These are phyloP conservation scores for Aspergillus unguis DNA, from an alignment of 2,329 filamentous ascomycete species.

Conservation along the genomic window DNA sequence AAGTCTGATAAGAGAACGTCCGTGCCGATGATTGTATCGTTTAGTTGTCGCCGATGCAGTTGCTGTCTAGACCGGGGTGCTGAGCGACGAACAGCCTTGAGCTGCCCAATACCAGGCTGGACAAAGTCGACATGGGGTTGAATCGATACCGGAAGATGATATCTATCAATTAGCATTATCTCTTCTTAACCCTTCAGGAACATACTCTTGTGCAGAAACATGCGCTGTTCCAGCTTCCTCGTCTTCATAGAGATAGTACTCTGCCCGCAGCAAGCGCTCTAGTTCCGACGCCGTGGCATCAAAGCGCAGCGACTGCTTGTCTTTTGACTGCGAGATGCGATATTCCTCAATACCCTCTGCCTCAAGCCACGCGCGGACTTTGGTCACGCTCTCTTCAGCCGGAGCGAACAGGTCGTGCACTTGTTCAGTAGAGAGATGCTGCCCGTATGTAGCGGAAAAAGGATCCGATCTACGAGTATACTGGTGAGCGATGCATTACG, in stretches of 20 bases:
- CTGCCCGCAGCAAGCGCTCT: constrained; percentile 52
- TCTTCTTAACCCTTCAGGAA: background rate
- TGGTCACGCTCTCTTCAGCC: constrained; percentile 45
- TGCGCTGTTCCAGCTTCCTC: constrained; percentile 25
- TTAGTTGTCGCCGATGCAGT: background rate
- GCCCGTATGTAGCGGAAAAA: constrained; percentile 40
- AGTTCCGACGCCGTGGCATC: constrained; percentile 54
- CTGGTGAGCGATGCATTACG: too few relatives aligned
- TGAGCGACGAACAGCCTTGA: too few relatives aligned
- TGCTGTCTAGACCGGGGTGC: too few relatives aligned
- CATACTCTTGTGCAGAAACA: constrained; percentile 39
- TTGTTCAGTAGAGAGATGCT: constrained; percentile 43
- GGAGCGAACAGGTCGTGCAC: constrained; percentile 45
- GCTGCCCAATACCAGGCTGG: too few relatives aligned
- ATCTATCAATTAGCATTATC: too few relatives aligned
- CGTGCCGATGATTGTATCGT: background rate
- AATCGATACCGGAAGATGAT: too few relatives aligned
- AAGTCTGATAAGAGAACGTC: background rate
- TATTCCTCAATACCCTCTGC: constrained; percentile 49
- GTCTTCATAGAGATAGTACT: constrained; percentile 53
- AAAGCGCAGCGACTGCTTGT: constrained; percentile 55
- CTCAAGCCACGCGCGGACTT: constrained; percentile 55
- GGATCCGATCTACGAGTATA: constrained; percentile 36
- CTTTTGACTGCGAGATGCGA: constrained; percentile 50
- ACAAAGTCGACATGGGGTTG: background rate